Conservation (phyloP, 108 stramenopile species). For the Nitzschia palea region DNA sequence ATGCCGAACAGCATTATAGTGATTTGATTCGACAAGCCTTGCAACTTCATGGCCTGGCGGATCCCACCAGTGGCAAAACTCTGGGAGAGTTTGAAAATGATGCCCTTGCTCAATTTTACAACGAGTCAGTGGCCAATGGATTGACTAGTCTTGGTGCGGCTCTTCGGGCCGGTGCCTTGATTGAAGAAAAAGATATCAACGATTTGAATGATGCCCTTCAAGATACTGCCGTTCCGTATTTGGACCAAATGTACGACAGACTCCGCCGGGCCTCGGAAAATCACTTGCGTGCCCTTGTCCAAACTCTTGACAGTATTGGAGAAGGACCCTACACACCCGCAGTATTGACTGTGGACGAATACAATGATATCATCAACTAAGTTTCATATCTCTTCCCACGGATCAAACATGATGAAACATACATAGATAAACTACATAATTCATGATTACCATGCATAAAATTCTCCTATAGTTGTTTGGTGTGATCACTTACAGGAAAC, state of each 20-base stretch:
- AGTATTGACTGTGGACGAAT: neutral
- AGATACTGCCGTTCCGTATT: neutral
- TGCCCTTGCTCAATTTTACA: neutral
- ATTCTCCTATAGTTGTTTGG: no score
- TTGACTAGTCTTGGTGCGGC: neutral
- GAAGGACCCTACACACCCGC: neutral
- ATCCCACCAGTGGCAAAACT: neutral
- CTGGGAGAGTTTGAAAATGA: neutral
- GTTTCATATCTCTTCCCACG: no score
- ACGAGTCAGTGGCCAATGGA: neutral
- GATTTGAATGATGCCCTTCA: neutral
- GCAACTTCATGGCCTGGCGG: neutral
- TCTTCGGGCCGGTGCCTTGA: neutral
- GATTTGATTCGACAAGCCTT: neutral
- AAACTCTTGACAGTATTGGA: neutral
- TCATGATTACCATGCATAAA: no score
- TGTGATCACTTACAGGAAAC: no score
- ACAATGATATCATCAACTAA: no score
- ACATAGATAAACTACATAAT: no score
- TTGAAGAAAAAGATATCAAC: neutral
- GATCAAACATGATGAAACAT: no score
- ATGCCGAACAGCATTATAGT: neutral
- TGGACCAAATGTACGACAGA: neutral
- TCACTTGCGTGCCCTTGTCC: neutral
- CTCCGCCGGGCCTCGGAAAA: neutral